phyloP scores from a whole-genome alignment of 2,329 filamentous ascomycete species.

The Arthrobotrys iridis region DNA sequence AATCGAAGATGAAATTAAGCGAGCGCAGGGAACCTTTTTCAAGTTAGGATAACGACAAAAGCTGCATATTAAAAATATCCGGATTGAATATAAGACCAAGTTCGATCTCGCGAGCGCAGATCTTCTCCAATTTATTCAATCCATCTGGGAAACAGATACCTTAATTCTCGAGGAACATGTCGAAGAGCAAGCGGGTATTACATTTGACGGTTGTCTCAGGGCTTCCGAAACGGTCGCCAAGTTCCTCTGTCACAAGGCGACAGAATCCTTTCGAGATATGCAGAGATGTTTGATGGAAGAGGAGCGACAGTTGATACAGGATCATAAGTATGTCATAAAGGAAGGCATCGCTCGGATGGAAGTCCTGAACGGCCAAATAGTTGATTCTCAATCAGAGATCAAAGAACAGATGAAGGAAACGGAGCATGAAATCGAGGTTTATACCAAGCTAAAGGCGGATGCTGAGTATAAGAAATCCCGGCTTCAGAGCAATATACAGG shows the following conservation, averaged over 20 bases:
- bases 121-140: not conserved
- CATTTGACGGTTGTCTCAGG: not conserved
- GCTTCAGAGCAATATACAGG: not conserved
- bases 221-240: not conserved
- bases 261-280: not conserved
- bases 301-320: not conserved
- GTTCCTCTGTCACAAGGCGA: not conserved
- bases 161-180: not conserved
- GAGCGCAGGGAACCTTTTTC: no score
- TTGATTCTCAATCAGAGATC: not conserved
- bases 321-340: not conserved
- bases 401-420: not conserved
- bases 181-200: no score
- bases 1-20: no score
- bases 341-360: not conserved
- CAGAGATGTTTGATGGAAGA: not conserved
- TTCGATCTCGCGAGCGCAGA: not conserved
- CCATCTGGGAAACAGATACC: not conserved
- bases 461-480: not conserved
- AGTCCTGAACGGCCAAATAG: not conserved
- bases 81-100: not conserved
- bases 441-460: not conserved
- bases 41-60: no score
- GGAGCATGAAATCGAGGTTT: not conserved
- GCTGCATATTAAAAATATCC: no score